Conservation (phyloP, 139 green algal genomes). For the Limnomonas spitsbergensis region DNA sequence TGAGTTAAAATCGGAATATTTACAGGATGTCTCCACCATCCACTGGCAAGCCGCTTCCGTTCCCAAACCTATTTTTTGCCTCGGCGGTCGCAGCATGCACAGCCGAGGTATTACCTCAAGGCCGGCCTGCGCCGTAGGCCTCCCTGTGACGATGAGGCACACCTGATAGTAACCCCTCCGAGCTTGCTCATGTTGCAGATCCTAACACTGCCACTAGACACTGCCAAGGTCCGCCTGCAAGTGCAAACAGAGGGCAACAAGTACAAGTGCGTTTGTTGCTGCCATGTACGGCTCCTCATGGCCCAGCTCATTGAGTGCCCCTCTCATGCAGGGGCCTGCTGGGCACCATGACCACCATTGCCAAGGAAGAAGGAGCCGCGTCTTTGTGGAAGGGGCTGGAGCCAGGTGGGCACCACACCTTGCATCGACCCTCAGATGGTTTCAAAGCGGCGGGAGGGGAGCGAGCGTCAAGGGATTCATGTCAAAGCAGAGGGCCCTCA, state of each 20-base stretch:
- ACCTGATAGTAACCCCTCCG: too few relatives aligned
- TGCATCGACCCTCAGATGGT: too few relatives aligned
- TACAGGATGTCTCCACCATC: background rate
- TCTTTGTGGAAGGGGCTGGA: slow-evolving; percentile 94
- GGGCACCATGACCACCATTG: slow-evolving; percentile 86
- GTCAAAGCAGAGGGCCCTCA: too few relatives aligned
- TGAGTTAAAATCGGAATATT: too few relatives aligned
- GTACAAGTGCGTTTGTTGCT: slow-evolving; percentile 51
- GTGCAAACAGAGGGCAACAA: slow-evolving; percentile 70
- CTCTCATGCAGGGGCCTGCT: slow-evolving; percentile 77
- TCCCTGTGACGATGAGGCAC: background rate
- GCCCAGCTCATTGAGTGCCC: too few relatives aligned
- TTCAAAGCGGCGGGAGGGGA: too few relatives aligned
- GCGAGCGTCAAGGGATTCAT: too few relatives aligned
- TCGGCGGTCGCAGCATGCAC: slow-evolving; percentile 76
- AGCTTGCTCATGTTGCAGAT: slow-evolving; percentile 28
- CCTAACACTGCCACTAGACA: slow-evolving; percentile 87
- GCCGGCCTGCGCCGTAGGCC: background rate
- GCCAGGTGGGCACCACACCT: slow-evolving; percentile 69
- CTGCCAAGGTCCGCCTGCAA: slow-evolving; percentile 94
- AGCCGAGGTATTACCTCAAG: slow-evolving; percentile 57
- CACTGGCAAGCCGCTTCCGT: slow-evolving; percentile 28
- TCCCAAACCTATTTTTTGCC: slow-evolving; percentile 57
- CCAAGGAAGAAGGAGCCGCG: slow-evolving; percentile 80
- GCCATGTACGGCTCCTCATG: too few relatives aligned